Conservation (phyloP, 306 rosid genomes). For the Hippophae tibetana region DNA sequence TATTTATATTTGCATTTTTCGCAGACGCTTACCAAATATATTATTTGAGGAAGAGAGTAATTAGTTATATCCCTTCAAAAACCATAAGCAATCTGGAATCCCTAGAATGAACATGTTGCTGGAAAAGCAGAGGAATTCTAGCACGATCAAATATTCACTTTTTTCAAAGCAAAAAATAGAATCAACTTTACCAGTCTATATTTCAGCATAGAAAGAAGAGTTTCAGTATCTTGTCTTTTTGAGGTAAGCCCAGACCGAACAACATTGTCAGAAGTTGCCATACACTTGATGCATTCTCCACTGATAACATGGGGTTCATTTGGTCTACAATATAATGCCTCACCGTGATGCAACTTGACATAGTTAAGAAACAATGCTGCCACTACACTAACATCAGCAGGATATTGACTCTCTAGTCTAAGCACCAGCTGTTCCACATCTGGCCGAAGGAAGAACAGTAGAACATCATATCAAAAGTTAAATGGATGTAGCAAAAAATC, state of each 20-base stretch:
- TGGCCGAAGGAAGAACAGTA: too few relatives aligned
- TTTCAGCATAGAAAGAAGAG: slow-evolving; percentile 93
- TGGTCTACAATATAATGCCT: slow-evolving; percentile 73
- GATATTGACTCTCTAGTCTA: slow-evolving; percentile 73
- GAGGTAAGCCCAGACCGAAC: slow-evolving; percentile 96
- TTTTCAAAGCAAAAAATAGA: too few relatives aligned
- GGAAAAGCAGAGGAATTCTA: too few relatives aligned
- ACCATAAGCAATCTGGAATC: too few relatives aligned
- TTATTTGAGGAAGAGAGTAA: too few relatives aligned
- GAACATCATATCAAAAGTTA: too few relatives aligned
- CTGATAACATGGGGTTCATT: slow-evolving; percentile 83
- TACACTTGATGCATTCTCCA: slow-evolving; percentile 83
- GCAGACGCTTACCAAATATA: too few relatives aligned
- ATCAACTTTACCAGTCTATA: slow-evolving; percentile 84
- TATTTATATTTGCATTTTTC: too few relatives aligned
- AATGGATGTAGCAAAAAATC: too few relatives aligned
- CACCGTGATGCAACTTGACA: slow-evolving; percentile 79
- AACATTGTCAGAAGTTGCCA: slow-evolving; percentile 98
- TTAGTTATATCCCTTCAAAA: too few relatives aligned
- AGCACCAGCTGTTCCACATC: slow-evolving; percentile 68
- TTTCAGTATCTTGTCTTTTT: slow-evolving; percentile 63
- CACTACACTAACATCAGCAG: slow-evolving; percentile 71
- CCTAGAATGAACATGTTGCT: too few relatives aligned
- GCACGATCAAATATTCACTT: too few relatives aligned
- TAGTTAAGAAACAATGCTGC: slow-evolving; percentile 85